Evolutionary conservation across 2,329 filamentous ascomycete genomes (phyloP).

Genomic region (Elsinoe perseae): DNA sequence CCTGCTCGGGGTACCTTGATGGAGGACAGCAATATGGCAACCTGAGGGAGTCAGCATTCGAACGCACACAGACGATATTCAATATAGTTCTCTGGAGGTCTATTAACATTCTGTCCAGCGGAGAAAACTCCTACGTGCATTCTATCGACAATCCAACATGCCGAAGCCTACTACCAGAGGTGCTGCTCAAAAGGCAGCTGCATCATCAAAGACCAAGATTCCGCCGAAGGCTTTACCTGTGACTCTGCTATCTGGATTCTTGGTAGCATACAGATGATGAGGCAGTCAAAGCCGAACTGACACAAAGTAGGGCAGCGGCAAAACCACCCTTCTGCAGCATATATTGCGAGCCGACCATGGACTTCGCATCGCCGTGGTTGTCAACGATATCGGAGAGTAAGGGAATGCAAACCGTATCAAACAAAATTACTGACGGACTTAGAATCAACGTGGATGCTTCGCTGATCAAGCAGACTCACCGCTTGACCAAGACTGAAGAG

Average conservation of each 20-base stretch:
- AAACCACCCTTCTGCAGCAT: slow-evolving; percentile 62
- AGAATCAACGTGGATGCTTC: slow-evolving; percentile 28
- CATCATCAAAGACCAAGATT: slow-evolving; percentile 1
- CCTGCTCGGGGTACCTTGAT: slow-evolving; percentile 13
- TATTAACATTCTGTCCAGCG: not conserved
- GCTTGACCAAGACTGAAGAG: slow-evolving; percentile 27
- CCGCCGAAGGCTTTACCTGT: slow-evolving; percentile 43
- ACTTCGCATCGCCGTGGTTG: slow-evolving; percentile 61
- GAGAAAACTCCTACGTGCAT: not conserved
- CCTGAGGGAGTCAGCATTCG: not conserved
- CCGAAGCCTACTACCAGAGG: not conserved
- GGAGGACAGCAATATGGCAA: not conserved
- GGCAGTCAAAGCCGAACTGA: not conserved
- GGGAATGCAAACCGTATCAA: slow-evolving; percentile 4
- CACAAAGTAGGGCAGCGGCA: slow-evolving; percentile 52
- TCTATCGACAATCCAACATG: not conserved
- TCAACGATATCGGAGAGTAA: slow-evolving; percentile 56
- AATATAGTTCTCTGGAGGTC: not conserved
- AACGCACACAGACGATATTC: not conserved
- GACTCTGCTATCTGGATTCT: slow-evolving; percentile 53
- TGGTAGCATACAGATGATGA: slow-evolving; percentile 34
- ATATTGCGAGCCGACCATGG: slow-evolving; percentile 61
- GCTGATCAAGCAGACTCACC: slow-evolving; percentile 24
- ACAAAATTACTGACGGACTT: not conserved
- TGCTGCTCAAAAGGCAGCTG: not conserved